phyloP scores from a whole-genome alignment of 169 alveolate species.

The Besnoitia besnoiti region DNA sequence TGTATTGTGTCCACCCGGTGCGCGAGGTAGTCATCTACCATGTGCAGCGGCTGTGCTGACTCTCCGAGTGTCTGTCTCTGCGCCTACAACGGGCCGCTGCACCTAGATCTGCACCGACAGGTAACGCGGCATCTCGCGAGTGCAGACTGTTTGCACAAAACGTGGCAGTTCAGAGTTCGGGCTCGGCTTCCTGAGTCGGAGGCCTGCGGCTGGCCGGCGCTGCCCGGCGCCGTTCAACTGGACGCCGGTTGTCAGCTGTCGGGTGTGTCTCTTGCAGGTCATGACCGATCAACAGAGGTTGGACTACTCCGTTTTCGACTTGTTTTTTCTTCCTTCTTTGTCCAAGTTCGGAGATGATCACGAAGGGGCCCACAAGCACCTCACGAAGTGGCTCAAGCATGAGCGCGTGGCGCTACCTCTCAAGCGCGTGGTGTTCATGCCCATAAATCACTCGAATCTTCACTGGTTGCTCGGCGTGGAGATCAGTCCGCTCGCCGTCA shows the following conservation, averaged over 20 bases:
- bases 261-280: conserved; percentile 36
- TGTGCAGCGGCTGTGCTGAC: background rate
- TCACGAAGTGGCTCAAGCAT: conserved; percentile 58
- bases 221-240: background rate
- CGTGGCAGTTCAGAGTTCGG: no score
- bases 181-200: background rate
- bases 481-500: conserved; percentile 35
- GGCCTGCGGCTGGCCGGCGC: background rate
- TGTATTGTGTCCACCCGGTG: no score
- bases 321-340: conserved; percentile 58
- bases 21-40: no score
- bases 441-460: conserved; percentile 51
- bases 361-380: conserved; percentile 53
- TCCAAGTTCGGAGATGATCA: conserved; percentile 19
- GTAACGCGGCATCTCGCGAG: no score
- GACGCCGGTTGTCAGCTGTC: background rate
- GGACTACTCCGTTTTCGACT: conserved; percentile 45
- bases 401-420: conserved; percentile 47
- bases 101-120: no score
- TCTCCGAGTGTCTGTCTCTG: no score
- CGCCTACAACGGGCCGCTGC: no score
- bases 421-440: conserved; percentile 54
- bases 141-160: no score
- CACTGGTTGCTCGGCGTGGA: conserved; percentile 65
- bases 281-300: conserved; percentile 50